Conservation (phyloP, 1,284 basidiomycete genomes). For the Fomitopsis schrenkii region DNA sequence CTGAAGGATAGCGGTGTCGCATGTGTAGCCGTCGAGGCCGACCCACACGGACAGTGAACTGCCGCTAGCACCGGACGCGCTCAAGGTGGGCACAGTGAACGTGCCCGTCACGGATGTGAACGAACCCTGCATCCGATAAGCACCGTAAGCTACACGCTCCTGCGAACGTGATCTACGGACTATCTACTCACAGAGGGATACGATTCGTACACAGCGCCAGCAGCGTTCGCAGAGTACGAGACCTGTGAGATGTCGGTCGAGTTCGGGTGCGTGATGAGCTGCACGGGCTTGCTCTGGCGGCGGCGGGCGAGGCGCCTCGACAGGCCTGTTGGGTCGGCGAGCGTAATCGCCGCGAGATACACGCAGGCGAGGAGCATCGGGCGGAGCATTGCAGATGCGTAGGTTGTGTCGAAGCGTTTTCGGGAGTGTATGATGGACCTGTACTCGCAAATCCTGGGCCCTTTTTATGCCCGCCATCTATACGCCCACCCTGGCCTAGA, state of each 20-base stretch:
- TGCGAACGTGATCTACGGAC: no score
- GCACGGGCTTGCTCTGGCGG: not conserved
- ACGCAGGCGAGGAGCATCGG: not conserved
- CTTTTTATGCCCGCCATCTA: no score
- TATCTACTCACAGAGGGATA: not conserved
- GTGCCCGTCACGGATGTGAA: slow-evolving; percentile 28
- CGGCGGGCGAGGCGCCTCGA: not conserved
- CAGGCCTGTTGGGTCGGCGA: not conserved
- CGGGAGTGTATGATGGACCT: no score
- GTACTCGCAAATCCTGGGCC: no score
- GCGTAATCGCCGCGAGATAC: not conserved
- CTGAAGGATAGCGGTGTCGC: slow-evolving; percentile 2
- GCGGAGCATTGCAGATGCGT: not conserved
- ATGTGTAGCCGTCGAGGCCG: slow-evolving; percentile 24
- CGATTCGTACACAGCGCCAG: not conserved
- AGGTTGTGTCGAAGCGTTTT: no score
- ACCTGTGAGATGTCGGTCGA: not conserved
- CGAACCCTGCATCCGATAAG: slow-evolving; percentile 14
- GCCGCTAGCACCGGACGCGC: slow-evolving; percentile 20
- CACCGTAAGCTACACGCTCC: not conserved
- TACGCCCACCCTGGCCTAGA: no score
- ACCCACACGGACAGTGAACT: slow-evolving; percentile 26
- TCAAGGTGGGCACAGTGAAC: slow-evolving; percentile 26
- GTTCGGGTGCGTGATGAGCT: not conserved
- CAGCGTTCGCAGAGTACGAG: not conserved